These are phyloP conservation scores for Gnaphalium uliginosum DNA, from an alignment of 129 eudicot species.

Conservation along the genomic window DNA sequence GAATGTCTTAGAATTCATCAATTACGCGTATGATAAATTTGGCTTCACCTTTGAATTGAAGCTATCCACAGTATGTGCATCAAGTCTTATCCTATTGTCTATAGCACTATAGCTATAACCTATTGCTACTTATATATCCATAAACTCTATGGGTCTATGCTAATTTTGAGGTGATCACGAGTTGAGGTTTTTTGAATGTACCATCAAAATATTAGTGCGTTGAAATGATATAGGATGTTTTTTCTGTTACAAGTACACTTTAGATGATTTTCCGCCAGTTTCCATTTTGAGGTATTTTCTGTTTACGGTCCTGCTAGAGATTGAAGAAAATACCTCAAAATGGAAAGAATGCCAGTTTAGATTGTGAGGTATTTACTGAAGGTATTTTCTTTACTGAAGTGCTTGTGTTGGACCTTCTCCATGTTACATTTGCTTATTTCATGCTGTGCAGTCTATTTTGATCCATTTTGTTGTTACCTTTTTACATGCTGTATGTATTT, in stretches of 20 bases:
- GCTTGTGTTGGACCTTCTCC: background rate
- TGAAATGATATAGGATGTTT: too few relatives aligned
- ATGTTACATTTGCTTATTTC: too few relatives aligned
- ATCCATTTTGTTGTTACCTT: background rate
- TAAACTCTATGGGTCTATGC: background rate
- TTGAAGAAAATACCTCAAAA: background rate
- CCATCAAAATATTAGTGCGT: too few relatives aligned
- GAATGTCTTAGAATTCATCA: conserved; percentile 72
- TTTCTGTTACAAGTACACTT: too few relatives aligned
- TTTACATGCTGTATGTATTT: background rate
- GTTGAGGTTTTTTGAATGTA: too few relatives aligned
- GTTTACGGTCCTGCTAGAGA: background rate
- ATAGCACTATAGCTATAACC: too few relatives aligned
- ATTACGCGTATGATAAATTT: conserved; percentile 58
- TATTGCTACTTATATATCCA: background rate
- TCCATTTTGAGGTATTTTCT: background rate
- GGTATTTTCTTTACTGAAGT: background rate
- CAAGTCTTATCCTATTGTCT: background rate
- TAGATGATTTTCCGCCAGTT: background rate
- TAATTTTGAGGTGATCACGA: too few relatives aligned
- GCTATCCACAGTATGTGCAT: conserved; percentile 77
- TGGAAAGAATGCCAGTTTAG: too few relatives aligned
- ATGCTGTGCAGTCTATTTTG: background rate
- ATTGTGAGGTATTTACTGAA: too few relatives aligned
- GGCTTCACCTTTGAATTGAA: conserved; percentile 94